Evolutionary conservation across 75 land plant species (phyloP).

Genomic region (Picea glauca): DNA sequence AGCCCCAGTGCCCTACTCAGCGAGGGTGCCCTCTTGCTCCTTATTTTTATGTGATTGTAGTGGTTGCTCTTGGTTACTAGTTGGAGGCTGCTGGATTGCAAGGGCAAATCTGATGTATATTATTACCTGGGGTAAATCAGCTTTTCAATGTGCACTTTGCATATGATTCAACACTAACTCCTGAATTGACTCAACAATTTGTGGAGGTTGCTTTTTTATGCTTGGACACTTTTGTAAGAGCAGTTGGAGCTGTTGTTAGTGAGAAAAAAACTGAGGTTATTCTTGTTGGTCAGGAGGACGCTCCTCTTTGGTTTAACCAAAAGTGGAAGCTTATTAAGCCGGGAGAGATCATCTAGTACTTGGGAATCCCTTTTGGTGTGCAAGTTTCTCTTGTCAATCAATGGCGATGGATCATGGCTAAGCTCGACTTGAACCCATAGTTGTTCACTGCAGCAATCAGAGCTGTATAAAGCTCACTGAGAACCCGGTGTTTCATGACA

Average conservation of each 20-base stretch:
- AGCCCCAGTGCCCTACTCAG: background rate
- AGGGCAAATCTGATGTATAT: background rate
- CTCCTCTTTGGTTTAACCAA: background rate
- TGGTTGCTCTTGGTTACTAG: background rate
- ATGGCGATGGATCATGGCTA: background rate
- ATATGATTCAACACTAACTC: background rate
- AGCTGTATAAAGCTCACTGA: too few species aligned
- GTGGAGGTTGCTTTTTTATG: background rate
- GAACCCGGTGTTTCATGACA: too few species aligned
- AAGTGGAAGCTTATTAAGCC: background rate
- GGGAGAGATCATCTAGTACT: background rate
- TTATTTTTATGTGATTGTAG: background rate
- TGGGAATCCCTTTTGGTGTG: background rate
- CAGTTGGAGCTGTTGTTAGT: background rate
- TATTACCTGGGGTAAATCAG: background rate
- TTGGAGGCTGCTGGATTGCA: background rate
- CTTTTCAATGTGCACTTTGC: background rate
- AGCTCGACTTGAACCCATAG: too few species aligned
- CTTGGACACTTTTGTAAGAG: background rate
- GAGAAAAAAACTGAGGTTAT: background rate
- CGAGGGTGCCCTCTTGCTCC: background rate
- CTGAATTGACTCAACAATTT: background rate
- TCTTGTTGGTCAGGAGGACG: background rate
- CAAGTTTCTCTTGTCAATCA: background rate
- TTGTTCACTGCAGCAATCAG: too few species aligned